Conservation (phyloP, 2,329 filamentous ascomycete species). For the Diplodia mutila region DNA sequence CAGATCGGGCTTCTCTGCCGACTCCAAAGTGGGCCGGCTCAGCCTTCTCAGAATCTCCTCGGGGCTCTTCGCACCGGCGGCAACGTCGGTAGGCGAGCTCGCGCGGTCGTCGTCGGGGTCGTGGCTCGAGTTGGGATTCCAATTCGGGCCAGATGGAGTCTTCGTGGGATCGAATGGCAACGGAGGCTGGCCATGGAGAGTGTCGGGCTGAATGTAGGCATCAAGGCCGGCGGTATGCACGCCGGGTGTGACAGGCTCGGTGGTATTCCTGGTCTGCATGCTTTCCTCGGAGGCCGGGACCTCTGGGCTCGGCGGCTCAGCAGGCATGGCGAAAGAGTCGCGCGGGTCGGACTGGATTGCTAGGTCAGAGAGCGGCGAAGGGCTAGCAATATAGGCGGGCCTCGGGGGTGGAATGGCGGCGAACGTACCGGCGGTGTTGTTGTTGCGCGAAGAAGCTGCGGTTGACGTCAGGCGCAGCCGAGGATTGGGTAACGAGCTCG, state of each 20-base stretch:
- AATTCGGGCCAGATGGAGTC: conserved; percentile 39
- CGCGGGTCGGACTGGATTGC: not conserved
- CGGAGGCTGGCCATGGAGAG: conserved; percentile 29
- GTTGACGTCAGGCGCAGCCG: conserved; percentile 18
- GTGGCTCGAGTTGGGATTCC: conserved; percentile 45
- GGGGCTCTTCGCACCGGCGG: conserved; percentile 50
- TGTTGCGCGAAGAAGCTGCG: conserved; percentile 1
- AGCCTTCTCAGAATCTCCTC: conserved; percentile 59
- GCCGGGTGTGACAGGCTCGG: conserved; percentile 50
- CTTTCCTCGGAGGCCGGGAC: conserved; percentile 33
- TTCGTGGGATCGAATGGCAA: conserved; percentile 39
- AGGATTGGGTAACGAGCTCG: conserved; percentile 4
- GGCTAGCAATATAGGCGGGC: not conserved
- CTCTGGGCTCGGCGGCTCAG: conserved; percentile 23
- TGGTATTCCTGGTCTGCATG: conserved; percentile 42
- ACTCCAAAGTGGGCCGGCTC: conserved; percentile 47
- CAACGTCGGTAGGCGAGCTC: conserved; percentile 46
- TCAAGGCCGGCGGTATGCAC: conserved; percentile 42
- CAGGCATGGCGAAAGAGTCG: conserved; percentile 12
- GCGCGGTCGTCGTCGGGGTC: conserved; percentile 30
- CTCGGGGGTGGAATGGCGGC: not conserved
- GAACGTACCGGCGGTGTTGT: conserved; percentile 5
- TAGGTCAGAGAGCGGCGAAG: conserved; percentile 3
- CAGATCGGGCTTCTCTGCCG: conserved; percentile 44
- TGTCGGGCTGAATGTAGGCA: conserved; percentile 41